A percentile compares a stretch with the other conserved stretches of the same genome.
phyloP scores from a whole-genome alignment of 2,329 filamentous ascomycete genomes.

The Cordyceps farinosa region DNA sequence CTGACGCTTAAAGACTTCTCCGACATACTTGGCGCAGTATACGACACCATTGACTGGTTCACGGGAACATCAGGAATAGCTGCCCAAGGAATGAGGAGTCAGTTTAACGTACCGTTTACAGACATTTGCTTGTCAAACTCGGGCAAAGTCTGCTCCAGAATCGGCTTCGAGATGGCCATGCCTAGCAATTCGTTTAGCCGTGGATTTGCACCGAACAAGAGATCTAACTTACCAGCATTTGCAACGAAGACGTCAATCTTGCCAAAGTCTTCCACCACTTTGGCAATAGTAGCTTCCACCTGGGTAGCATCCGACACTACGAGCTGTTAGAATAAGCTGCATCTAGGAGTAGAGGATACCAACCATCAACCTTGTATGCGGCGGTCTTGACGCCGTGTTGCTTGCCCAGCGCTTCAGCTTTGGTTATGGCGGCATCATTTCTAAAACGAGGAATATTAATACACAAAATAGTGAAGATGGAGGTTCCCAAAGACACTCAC shows the following conservation, averaged over 20 bases:
- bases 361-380: not conserved
- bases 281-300: constrained; percentile 32
- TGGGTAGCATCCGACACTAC: constrained; percentile 39
- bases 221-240: constrained; percentile 35
- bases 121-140: constrained; percentile 50
- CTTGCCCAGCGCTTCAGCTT: constrained; percentile 28
- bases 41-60: constrained; percentile 43
- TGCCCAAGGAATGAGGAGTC: not conserved
- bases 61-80: too few relatives aligned
- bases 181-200: constrained; percentile 22
- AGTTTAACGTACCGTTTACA: constrained; percentile 44
- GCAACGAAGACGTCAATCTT: constrained; percentile 42
- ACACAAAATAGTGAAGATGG: too few relatives aligned
- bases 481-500: not conserved
- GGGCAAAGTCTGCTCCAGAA: constrained; percentile 50
- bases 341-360: not conserved
- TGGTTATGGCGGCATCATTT: constrained; percentile 35
- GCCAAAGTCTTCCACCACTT: constrained; percentile 38
- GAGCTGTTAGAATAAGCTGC: not conserved
- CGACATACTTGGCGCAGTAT: constrained; percentile 41
- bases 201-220: not conserved
- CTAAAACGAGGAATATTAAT: constrained; percentile 19
- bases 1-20: constrained; percentile 41
- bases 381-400: constrained; percentile 31
- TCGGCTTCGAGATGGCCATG: constrained; percentile 51